Percentiles rank a stretch among this genome's conserved stretches.
Conservation (phyloP, 2,329 filamentous ascomycete species). For the Colletotrichum eleusines region DNA sequence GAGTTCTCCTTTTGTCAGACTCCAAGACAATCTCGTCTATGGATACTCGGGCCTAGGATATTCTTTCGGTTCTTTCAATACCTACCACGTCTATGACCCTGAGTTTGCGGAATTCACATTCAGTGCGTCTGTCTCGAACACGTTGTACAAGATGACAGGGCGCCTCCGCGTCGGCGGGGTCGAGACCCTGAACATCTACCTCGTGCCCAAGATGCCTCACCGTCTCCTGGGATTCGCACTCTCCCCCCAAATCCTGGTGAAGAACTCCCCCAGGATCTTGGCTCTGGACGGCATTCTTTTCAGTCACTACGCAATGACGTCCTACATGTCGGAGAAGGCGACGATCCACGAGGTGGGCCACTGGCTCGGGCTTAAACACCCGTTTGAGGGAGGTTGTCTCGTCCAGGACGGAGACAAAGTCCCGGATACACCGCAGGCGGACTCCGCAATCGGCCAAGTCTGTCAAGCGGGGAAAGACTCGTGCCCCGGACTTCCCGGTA, state of each 20-base stretch:
- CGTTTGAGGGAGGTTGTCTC: conserved; percentile 1
- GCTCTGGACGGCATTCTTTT: conserved; percentile 5
- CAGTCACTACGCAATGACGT: neutral
- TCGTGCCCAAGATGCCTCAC: neutral
- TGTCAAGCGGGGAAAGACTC: neutral
- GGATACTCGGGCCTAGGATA: conserved; percentile 6
- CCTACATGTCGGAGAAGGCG: neutral
- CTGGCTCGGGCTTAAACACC: conserved; percentile 9
- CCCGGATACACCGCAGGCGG: conserved; percentile 3
- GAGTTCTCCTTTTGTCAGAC: neutral
- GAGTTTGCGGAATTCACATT: neutral
- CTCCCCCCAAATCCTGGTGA: neutral
- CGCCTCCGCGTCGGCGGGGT: neutral
- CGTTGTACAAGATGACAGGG: neutral
- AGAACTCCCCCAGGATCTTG: neutral
- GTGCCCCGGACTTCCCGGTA: neutral
- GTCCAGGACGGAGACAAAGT: neutral
- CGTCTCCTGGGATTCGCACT: neutral
- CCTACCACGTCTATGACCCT: neutral
- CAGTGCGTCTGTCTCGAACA: neutral
- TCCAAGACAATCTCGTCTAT: neutral
- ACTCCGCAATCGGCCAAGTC: too few relatives aligned
- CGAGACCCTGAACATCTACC: conserved; percentile 17
- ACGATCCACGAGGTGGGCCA: conserved; percentile 16
- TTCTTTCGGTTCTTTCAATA: neutral